A percentile compares a stretch with the other conserved stretches of the same genome.
Conservation (phyloP, 352 stramenopile species). For the Aphanomyces euteiches region DNA sequence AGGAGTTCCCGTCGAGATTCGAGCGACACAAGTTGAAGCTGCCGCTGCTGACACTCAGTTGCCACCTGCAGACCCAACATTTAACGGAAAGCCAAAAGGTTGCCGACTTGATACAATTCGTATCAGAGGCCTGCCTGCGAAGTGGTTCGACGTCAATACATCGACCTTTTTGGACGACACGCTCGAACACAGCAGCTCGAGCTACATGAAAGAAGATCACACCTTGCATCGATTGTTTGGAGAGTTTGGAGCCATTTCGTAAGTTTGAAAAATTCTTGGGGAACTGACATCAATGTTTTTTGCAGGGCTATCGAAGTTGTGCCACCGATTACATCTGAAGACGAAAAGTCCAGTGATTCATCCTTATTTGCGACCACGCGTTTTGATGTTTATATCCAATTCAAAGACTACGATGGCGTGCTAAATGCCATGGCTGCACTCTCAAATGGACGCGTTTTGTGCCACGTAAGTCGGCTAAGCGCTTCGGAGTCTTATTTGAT, state of each 20-base stretch:
- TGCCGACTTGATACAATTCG: conserved; percentile 17
- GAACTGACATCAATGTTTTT: neutral
- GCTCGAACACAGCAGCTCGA: neutral
- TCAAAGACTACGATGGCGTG: conserved; percentile 24
- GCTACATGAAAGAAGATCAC: conserved; percentile 18
- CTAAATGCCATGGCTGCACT: neutral
- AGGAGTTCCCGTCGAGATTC: conserved; percentile 22
- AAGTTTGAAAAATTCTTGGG: conserved; percentile 7
- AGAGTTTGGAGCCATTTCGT: conserved; percentile 21
- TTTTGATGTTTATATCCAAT: conserved; percentile 28
- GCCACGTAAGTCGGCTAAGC: conserved; percentile 1
- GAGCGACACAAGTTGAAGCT: neutral
- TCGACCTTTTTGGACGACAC: conserved; percentile 11
- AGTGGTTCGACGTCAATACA: conserved; percentile 30
- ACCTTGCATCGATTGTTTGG: conserved; percentile 12
- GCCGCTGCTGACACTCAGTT: neutral
- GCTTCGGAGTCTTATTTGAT: neutral
- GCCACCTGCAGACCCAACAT: neutral
- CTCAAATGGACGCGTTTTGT: conserved; percentile 11
- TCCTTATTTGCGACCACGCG: conserved; percentile 1
- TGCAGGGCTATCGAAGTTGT: conserved; percentile 23
- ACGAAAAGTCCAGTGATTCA: neutral
- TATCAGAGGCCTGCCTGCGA: conserved; percentile 15
- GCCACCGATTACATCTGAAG: neutral
- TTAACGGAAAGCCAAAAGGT: conserved; percentile 25